A percentile compares a stretch with the other conserved stretches of the same genome.
Evolutionary conservation across 805 yeast genomes (phyloP).

Genomic region (Vanderwaltozyma yarrowii): DNA sequence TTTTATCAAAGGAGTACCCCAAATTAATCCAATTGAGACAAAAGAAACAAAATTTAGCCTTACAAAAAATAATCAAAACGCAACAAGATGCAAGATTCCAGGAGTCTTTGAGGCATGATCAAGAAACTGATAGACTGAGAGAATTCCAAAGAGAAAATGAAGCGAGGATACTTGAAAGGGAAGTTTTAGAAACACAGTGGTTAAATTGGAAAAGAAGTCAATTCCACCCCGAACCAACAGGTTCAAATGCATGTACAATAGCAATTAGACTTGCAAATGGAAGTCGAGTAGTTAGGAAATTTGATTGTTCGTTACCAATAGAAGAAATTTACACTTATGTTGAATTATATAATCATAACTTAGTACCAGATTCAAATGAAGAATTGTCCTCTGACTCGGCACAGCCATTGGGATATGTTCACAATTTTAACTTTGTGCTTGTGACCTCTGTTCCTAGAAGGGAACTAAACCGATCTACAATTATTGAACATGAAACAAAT

Average conservation of each 20-base stretch:
- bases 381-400: constrained; percentile 1
- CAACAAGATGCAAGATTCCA: constrained; percentile 76
- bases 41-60: constrained; percentile 51
- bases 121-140: constrained; percentile 33
- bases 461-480: constrained; percentile 28
- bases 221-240: constrained; percentile 24
- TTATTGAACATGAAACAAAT: constrained; percentile 34
- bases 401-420: constrained; percentile 28
- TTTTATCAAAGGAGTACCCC: constrained; percentile 20
- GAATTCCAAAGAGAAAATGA: constrained; percentile 10
- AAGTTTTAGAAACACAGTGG: constrained; percentile 31
- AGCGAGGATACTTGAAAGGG: constrained; percentile 13
- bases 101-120: constrained; percentile 58
- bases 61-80: constrained; percentile 46
- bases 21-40: constrained; percentile 45
- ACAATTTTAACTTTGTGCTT: constrained; percentile 40
- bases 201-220: constrained; percentile 37
- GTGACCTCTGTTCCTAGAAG: constrained; percentile 49
- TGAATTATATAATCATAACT: constrained; percentile 36
- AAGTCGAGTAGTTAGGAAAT: constrained; percentile 41
- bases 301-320: constrained; percentile 37
- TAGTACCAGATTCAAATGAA: constrained; percentile 13
- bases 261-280: constrained; percentile 64
- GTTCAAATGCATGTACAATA: constrained; percentile 41
- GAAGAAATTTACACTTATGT: constrained; percentile 65